These are phyloP conservation scores for Nakaseomyces glabratus DNA, from an alignment of 1,139 yeast species.

Conservation along the genomic window DNA sequence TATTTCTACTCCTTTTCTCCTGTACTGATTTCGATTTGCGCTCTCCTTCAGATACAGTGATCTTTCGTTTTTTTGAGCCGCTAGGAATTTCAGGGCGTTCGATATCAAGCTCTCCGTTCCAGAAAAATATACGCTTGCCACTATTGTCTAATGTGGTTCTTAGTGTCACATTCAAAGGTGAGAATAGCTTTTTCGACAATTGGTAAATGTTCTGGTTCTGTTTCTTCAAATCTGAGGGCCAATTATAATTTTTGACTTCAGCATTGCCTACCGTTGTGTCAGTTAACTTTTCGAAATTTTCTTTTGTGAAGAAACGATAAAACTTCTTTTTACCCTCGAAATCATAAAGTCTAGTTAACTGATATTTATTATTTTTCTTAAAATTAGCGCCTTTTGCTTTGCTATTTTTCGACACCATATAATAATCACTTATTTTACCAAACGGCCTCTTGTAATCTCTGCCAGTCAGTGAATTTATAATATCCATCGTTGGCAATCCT, in stretches of 20 bases:
- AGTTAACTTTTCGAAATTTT: constrained; percentile 32
- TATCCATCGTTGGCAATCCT: constrained; percentile 53
- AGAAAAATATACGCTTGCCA: constrained; percentile 24
- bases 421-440: constrained; percentile 42
- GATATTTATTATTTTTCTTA: constrained; percentile 9
- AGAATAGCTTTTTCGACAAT: constrained; percentile 18
- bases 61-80: constrained; percentile 20
- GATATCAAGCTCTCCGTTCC: constrained; percentile 27
- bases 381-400: constrained; percentile 32
- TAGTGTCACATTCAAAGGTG: constrained; percentile 24
- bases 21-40: constrained; percentile 1
- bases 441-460: constrained; percentile 42
- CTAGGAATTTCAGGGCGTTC: constrained; percentile 17
- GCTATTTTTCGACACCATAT: constrained; percentile 34
- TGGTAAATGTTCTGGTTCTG: constrained; percentile 10
- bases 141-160: constrained; percentile 19
- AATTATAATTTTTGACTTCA: not conserved
- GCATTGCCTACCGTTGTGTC: constrained; percentile 10
- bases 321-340: constrained; percentile 66
- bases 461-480: constrained; percentile 47
- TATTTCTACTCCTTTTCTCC: constrained; percentile 5
- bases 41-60: not conserved
- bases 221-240: not conserved
- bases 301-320: constrained; percentile 54
- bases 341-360: constrained; percentile 57